Base-by-base conservation (phyloP, 1,284 basidiomycete genomes). In the Ganoderma leucocontextum region DNA sequence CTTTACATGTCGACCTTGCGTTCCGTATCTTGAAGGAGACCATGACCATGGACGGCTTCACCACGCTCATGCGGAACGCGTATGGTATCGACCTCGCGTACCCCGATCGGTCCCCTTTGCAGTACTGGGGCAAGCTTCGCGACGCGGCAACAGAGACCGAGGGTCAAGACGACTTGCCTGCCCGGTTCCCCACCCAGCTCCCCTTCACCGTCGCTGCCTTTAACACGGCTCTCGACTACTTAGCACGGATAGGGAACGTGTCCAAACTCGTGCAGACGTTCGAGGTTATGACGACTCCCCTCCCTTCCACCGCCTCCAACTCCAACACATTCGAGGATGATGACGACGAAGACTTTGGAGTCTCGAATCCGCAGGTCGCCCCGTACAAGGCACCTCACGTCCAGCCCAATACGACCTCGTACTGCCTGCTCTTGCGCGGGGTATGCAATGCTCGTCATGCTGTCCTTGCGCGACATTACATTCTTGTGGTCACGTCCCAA, bases 31-130 rank as follows among this genome's bases (percentile, higher is more conserved):
- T 93, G 73, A 91, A 90, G 79, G 88, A 89, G 71, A 88, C 87
- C 0, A 75, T 85, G 58, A 86, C 91, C 75, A 76, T 81, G 64
- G 80, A 83, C 41, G 82, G 82, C 0, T 91, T 91, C 76, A 83
- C 87, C 66, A 76, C 79, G 19, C 79, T 93, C 41, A 78, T 94
- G 80, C 88, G 86, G 74, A 78, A 85, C 71, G 87, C 85, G 22
- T 95, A 94, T 75, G 92, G 89, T 0, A 85, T 95, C 65, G 93
- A 95, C 78, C 76, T 94, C 62, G 82, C 85, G 13, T 89, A 89
- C 74, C 91, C 91, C 0, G 93, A 95, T 74, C 83, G 86, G 55
- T 80, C 84, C 35, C 85, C 89, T 4, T 68, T 90, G 65, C 85
- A 88, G 70, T 80, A 66, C 75, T 80, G 75, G 71, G 74, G 67